Evolutionary conservation across 805 yeast species (phyloP).

Genomic region (Wickerhamomyces tratensis): DNA sequence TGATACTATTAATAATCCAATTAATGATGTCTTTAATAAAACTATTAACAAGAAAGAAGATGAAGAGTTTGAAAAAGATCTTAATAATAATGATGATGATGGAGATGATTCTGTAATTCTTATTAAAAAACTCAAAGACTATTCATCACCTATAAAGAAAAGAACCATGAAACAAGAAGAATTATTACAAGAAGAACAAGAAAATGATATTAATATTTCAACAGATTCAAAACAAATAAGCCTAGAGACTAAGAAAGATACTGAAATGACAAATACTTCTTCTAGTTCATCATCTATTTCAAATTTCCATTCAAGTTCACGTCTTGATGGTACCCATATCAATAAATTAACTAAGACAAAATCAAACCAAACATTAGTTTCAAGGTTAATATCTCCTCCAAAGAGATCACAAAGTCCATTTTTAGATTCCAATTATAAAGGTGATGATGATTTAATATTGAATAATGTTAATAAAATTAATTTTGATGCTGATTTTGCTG

Average conservation of each 20-base stretch:
- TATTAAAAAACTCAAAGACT: constrained; percentile 1
- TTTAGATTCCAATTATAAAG: constrained; percentile 12
- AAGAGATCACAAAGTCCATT: constrained; percentile 18
- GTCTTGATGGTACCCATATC: constrained; percentile 4
- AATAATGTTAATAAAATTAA: too few species aligned
- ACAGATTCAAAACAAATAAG: background rate
- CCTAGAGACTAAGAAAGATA: too few species aligned
- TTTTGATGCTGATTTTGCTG: constrained; percentile 6
- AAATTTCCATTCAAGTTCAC: constrained; percentile 5
- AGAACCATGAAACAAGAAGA: too few species aligned
- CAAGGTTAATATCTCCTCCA: background rate
- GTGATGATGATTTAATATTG: constrained; percentile 4
- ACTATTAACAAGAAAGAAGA: background rate
- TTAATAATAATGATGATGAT: background rate
- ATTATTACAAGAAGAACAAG: background rate
- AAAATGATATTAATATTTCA: too few species aligned
- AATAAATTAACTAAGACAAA: constrained; percentile 5
- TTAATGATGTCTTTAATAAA: too few species aligned
- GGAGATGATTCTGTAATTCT: background rate
- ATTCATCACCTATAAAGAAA: too few species aligned
- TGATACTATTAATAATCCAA: too few species aligned
- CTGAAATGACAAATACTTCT: background rate
- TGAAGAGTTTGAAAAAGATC: constrained; percentile 1
- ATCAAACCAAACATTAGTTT: background rate
- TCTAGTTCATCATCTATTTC: background rate